phyloP scores from a whole-genome alignment of 2,329 filamentous ascomycete species.

The Epichloe coenophiala region DNA sequence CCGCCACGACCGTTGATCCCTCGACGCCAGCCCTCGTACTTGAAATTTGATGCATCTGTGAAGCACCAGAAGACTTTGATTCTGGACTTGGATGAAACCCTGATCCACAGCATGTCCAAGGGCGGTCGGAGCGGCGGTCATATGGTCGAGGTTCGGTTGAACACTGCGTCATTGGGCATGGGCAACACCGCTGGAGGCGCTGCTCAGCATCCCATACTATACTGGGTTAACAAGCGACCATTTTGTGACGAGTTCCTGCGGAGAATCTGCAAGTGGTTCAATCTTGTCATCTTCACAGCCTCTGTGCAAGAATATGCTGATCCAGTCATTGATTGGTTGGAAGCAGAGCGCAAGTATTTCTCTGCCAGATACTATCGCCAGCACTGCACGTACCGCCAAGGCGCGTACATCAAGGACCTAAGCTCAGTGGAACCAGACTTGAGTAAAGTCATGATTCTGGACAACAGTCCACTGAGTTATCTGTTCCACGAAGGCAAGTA shows the following conservation, averaged over 20 bases:
- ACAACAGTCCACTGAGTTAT: slow-evolving; percentile 96
- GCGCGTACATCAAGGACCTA: slow-evolving; percentile 95
- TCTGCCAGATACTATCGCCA: slow-evolving; percentile 87
- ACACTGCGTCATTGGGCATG: slow-evolving; percentile 54
- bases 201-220: slow-evolving; percentile 89
- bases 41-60: slow-evolving; percentile 42
- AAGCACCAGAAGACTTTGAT: slow-evolving; percentile 83
- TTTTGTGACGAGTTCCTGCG: slow-evolving; percentile 94
- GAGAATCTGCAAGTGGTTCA: slow-evolving; percentile 93
- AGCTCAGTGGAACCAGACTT: slow-evolving; percentile 92
- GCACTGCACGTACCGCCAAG: slow-evolving; percentile 90
- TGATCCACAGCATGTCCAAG: slow-evolving; percentile 97
- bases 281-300: slow-evolving; percentile 89
- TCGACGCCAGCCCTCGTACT: slow-evolving; percentile 76
- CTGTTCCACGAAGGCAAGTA: slow-evolving; percentile 89
- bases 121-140: slow-evolving; percentile 87
- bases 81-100: slow-evolving; percentile 87
- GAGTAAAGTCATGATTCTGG: slow-evolving; percentile 96
- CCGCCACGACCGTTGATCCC: slow-evolving; percentile 86
- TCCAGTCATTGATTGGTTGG: slow-evolving; percentile 96
- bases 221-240: slow-evolving; percentile 96
- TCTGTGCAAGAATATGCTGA: slow-evolving; percentile 98
- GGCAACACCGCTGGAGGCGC: slow-evolving; percentile 45
- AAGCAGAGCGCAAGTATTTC: slow-evolving; percentile 94
- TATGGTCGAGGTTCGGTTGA: slow-evolving; percentile 95